These are phyloP conservation scores for Albophoma yamanashiensis DNA, from an alignment of 2,329 filamentous ascomycete species.

Conservation along the genomic window DNA sequence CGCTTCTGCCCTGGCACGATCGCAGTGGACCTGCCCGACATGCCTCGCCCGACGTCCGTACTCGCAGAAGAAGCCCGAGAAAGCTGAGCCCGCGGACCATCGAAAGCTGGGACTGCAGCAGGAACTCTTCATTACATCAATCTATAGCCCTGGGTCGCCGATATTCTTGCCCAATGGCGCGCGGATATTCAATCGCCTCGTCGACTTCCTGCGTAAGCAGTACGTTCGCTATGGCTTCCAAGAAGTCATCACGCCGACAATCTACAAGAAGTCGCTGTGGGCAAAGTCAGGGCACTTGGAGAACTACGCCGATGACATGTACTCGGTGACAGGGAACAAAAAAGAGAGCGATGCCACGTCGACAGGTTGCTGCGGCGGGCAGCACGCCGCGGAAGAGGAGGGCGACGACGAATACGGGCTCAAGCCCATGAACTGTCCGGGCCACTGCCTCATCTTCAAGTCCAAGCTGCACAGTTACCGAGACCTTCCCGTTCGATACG, in stretches of 20 bases:
- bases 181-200: slow-evolving; percentile 72
- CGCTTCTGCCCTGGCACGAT: slow-evolving; percentile 6
- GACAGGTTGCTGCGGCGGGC: slow-evolving; percentile 21
- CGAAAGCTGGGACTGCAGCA: slow-evolving; percentile 53
- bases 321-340: slow-evolving; percentile 55
- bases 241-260: slow-evolving; percentile 81
- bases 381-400: slow-evolving; percentile 32
- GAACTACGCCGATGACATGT: slow-evolving; percentile 90
- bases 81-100: slow-evolving; percentile 39
- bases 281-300: slow-evolving; percentile 77
- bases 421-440: slow-evolving; percentile 91
- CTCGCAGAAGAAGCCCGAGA: slow-evolving; percentile 15
- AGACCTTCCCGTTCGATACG: slow-evolving; percentile 73
- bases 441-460: slow-evolving; percentile 76
- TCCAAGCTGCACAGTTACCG: slow-evolving; percentile 64
- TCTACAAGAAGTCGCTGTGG: slow-evolving; percentile 85
- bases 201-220: slow-evolving; percentile 71
- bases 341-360: slow-evolving; percentile 7
- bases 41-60: slow-evolving; percentile 19
- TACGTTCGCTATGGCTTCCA: slow-evolving; percentile 79
- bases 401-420: slow-evolving; percentile 65
- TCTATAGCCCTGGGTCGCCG: slow-evolving; percentile 76
- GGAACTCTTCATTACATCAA: slow-evolving; percentile 67
- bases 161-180: slow-evolving; percentile 76
- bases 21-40: slow-evolving; percentile 20